These are phyloP conservation scores for Thielaviopsis populi DNA, from an alignment of 2,329 filamentous ascomycete genomes.

Conservation along the genomic window DNA sequence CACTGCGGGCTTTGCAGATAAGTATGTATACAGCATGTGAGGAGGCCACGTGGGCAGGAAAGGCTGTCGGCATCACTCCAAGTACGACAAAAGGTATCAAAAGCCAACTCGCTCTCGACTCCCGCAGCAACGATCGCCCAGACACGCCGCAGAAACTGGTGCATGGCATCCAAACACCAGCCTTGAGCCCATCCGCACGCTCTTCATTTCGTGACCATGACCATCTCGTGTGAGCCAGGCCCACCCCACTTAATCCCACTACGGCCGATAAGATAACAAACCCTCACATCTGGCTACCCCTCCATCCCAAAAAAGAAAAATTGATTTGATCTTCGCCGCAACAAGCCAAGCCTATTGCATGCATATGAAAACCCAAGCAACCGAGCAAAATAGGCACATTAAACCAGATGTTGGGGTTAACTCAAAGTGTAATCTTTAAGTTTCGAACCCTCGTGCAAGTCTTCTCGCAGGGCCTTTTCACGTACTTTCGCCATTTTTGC, in stretches of 20 bases:
- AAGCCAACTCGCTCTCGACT: no score
- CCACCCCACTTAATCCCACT: background rate
- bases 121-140: no score
- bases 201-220: background rate
- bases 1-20: background rate
- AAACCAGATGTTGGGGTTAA: conserved; percentile 21
- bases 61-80: no score
- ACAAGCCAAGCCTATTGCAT: background rate
- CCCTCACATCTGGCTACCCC: conserved; percentile 1
- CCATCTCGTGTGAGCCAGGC: background rate
- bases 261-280: conserved; percentile 10
- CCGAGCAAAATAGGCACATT: conserved; percentile 17
- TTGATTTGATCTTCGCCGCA: background rate
- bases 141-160: no score
- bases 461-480: conserved; percentile 3
- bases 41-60: background rate
- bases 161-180: background rate
- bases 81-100: no score
- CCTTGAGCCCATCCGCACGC: no score
- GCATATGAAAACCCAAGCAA: background rate
- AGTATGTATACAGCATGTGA: background rate
- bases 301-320: conserved; percentile 4
- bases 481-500: conserved; percentile 5
- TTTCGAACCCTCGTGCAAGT: conserved; percentile 10
- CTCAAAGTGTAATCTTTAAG: background rate